A percentile compares a stretch with the other conserved stretches of the same genome.
Conservation (phyloP, 129 eudicot species). For the Ambrosia trifida region DNA sequence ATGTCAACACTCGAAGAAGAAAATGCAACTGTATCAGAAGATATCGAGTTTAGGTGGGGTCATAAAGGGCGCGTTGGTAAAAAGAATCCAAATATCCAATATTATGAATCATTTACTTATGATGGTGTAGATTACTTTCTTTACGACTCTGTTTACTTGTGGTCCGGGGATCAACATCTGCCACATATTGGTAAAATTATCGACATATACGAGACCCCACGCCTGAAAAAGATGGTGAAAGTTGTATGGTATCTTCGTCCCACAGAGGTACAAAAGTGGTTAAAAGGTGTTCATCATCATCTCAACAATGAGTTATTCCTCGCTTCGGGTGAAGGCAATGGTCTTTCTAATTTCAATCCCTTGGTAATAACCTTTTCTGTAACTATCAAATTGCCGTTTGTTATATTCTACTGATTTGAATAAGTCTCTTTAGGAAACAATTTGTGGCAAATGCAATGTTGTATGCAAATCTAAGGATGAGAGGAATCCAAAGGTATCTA, state of each 20-base stretch:
- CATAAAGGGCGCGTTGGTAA: constrained; percentile 27
- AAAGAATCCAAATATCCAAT: constrained; percentile 6
- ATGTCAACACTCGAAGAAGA: constrained; percentile 1
- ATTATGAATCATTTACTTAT: constrained; percentile 52
- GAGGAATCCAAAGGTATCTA: constrained; percentile 50
- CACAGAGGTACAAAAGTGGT: constrained; percentile 36
- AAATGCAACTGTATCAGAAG: constrained; percentile 24
- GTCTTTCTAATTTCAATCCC: constrained; percentile 43
- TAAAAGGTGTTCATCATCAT: constrained; percentile 35
- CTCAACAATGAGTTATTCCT: constrained; percentile 52
- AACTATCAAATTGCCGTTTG: background rate
- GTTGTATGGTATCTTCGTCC: constrained; percentile 72
- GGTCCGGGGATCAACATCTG: constrained; percentile 28
- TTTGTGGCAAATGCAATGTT: constrained; percentile 67
- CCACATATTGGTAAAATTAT: constrained; percentile 65
- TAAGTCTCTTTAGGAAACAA: constrained; percentile 52
- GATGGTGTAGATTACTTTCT: constrained; percentile 52
- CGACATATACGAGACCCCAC: constrained; percentile 48
- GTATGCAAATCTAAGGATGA: constrained; percentile 59
- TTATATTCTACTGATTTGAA: constrained; percentile 2
- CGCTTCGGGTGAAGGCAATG: constrained; percentile 65
- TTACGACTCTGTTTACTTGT: constrained; percentile 61
- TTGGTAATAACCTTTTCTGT: constrained; percentile 41
- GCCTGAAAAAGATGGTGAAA: constrained; percentile 46
- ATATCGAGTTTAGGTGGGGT: constrained; percentile 57